Evolutionary conservation across 352 stramenopile species (phyloP), one percentile per base, ranked within the genome.

Genomic region (Globisporangium abappressorium): DNA sequence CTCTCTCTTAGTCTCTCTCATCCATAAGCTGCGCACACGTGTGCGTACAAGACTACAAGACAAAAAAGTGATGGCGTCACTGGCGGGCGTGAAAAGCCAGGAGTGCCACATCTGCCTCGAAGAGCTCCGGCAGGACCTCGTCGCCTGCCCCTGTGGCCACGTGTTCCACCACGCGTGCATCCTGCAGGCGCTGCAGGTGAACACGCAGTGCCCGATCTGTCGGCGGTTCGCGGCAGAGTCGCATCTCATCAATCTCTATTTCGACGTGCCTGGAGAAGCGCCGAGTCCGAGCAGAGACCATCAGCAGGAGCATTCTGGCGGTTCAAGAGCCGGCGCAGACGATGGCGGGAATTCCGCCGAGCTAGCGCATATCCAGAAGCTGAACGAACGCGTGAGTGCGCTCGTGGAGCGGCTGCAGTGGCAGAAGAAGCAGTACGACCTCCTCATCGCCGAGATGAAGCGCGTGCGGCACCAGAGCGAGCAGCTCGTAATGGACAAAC

Each of bases 21-120:
- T 33, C 30, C 30, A 33, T 33, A 6, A 33, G 30, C 30, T 33
- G 30, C 30, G 30, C 30, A 2, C 30, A 33, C 30, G 30, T 33
- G 30, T 33, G 12, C 12, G 15, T 47, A 47, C 41, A 14, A n/a
- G 24, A n/a, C 24, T 26, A 47, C 22, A 56, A 28, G 34, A 46
- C 24, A 15, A 24, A 7, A 38, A 38, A 26, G 24, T n/a, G 24
- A 67, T 62, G 53, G 55, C 53, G 24, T 60, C 43, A 15, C 53
- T 53, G 22, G n/a, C 38, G n/a, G 38, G 60, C 36, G 47, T 41
- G 60, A 83, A 81, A 61, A 73, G 66, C 61, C 84, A 90, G 66
- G 84, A 92, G 60, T 94, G 86, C 72, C 86, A 93, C 65, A 94
- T 94, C 65, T 94, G 86, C 41, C 78, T 94, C 22, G 85, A 94